Conservation (phyloP, 306 rosid species). For the Cucurbita ficifolia region DNA sequence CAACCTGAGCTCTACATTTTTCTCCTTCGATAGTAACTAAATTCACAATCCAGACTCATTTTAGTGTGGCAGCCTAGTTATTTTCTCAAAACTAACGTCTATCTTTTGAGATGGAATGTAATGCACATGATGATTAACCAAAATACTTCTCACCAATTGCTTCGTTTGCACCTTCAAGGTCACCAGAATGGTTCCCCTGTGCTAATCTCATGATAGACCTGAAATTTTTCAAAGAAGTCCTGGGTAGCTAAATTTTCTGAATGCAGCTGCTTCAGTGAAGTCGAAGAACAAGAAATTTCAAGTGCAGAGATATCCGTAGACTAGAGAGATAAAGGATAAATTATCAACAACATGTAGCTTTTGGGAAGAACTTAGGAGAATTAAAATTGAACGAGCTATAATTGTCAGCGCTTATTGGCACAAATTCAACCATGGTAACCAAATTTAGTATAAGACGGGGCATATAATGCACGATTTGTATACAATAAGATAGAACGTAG, state of each 20-base stretch:
- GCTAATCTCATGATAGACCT: constrained; percentile 68
- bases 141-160: constrained; percentile 47
- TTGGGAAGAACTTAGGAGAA: background rate
- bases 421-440: background rate
- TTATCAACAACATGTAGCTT: background rate
- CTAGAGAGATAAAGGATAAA: background rate
- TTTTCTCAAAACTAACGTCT: background rate
- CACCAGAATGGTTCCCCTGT: constrained; percentile 43
- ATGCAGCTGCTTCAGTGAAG: background rate
- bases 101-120: background rate
- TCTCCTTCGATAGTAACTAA: background rate
- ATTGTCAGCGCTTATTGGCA: background rate
- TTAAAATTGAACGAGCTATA: background rate
- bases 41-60: background rate
- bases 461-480: too few relatives aligned
- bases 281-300: background rate
- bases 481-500: background rate
- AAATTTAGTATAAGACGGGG: background rate
- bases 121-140: background rate
- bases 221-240: constrained; percentile 3
- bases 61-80: background rate
- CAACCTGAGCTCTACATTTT: background rate
- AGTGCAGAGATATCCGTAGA: background rate
- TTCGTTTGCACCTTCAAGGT: constrained; percentile 58
- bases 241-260: background rate